Conservation (phyloP, 495 filamentous ascomycete genomes). For the Delitschia confertaspora region DNA sequence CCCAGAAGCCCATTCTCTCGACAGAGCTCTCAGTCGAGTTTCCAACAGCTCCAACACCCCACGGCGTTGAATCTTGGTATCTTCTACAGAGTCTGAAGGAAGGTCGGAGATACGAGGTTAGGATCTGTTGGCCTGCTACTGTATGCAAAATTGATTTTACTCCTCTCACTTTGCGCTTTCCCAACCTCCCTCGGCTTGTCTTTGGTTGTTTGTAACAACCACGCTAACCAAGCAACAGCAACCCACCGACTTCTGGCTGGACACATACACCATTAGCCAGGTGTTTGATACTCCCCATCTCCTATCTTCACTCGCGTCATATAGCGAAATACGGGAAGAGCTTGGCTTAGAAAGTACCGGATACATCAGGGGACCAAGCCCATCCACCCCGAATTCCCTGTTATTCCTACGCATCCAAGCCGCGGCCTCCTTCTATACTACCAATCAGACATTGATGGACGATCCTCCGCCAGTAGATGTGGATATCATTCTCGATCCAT, state of each 20-base stretch:
- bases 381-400: conserved; percentile 38
- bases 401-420: conserved; percentile 72
- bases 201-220: conserved; percentile 11
- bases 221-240: conserved; percentile 46
- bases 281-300: conserved; percentile 54
- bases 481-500: conserved; percentile 89
- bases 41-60: conserved; percentile 43
- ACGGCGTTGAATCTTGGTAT: conserved; percentile 68
- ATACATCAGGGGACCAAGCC: conserved; percentile 20
- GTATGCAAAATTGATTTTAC: conserved; percentile 60
- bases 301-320: conserved; percentile 54
- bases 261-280: conserved; percentile 48
- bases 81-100: conserved; percentile 65
- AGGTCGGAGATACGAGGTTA: conserved; percentile 78
- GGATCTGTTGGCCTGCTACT: conserved; percentile 88
- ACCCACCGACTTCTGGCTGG: conserved; percentile 73
- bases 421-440: conserved; percentile 74
- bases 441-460: conserved; percentile 64
- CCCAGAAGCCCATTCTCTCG: conserved; percentile 42
- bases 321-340: conserved; percentile 46
- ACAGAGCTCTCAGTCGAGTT: conserved; percentile 58
- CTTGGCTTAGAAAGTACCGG: conserved; percentile 5
- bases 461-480: conserved; percentile 63
- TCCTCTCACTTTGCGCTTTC: neutral
- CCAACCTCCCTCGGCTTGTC: too few species aligned